phyloP scores from a whole-genome alignment of 2,329 filamentous ascomycete species.

The Teratosphaeria zuluensis region DNA sequence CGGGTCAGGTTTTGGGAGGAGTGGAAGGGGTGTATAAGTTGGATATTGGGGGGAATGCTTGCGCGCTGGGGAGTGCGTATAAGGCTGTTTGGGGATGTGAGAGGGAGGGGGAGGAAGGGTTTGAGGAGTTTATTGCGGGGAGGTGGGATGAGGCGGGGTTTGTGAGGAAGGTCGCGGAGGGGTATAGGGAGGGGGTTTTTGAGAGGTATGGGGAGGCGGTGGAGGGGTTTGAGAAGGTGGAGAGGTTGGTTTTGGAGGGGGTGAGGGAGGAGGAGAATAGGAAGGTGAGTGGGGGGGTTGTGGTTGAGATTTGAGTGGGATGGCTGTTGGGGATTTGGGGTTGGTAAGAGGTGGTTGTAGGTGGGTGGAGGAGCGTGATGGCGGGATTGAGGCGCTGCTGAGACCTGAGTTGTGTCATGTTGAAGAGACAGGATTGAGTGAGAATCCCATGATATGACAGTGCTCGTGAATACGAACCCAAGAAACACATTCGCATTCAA shows the following conservation, averaged over 20 bases:
- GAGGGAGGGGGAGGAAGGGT: slow-evolving; percentile 50
- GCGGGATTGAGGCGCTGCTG: neutral
- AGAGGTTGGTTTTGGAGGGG: slow-evolving; percentile 49
- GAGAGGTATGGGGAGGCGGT: slow-evolving; percentile 69
- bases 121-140: slow-evolving; percentile 75
- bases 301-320: neutral
- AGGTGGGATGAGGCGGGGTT: slow-evolving; percentile 81
- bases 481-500: neutral
- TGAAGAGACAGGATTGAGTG: neutral
- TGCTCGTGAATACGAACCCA: neutral
- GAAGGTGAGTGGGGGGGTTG: slow-evolving; percentile 6
- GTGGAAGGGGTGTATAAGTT: slow-evolving; percentile 85
- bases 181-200: slow-evolving; percentile 67
- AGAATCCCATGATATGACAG: neutral
- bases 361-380: neutral
- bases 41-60: slow-evolving; percentile 91
- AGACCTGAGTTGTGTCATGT: neutral
- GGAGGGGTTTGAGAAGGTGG: slow-evolving; percentile 67
- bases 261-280: slow-evolving; percentile 4
- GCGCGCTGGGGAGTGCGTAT: slow-evolving; percentile 86
- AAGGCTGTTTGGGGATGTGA: slow-evolving; percentile 92
- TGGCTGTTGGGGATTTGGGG: too few relatives aligned
- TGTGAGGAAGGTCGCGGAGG: slow-evolving; percentile 71
- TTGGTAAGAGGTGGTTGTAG: neutral
- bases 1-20: slow-evolving; percentile 81